Base-by-base conservation (phyloP, 2,329 filamentous ascomycete species). In the Paracoccidioides brasiliensis region DNA sequence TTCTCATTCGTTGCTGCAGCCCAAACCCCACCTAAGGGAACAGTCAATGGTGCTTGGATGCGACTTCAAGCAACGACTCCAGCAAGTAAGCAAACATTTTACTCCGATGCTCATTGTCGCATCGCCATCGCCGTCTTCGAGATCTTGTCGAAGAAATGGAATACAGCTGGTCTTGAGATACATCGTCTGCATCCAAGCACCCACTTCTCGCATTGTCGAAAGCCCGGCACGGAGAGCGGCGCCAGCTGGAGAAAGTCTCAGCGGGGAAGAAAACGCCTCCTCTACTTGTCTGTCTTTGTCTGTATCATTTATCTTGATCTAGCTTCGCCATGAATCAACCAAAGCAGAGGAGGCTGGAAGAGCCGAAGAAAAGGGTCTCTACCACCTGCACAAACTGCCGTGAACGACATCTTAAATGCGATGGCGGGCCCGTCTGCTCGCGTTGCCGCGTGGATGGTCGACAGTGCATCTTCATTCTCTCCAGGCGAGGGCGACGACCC, bases 371-470 rank as follows among this genome's bases (percentile, higher is more conserved):
- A 8, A 38, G 30, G 33, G 43, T 55, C 33, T 55, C 53, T 10
- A 55, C 37, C 44, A 56, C 55, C 1, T 56, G 55, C 32, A 56
- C 55, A n/a, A 56, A 56, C 35, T 56, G 55, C 32, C 55, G 55
- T 53, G 50, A 56, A 53, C 40, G 55, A 42, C 55, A 56, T 48
- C 30, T 56, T 22, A 56, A 56, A 48, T 56, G 55, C 42, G 55
- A 56, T 22, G 50, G 55, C 22, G 55, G 55, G 40, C 55, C 55
- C 15, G 40, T 54, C 22, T 56, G 55, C 43, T 56, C 55, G 33
- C 48, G 55, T 8, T 56, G 55, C 28, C 49, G 51, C 32, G n/a
- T 51, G 3, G 55, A 56, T 38, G 48, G 42, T 7, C 32, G 48
- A 9, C 41, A 33, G 7, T 56, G 55, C 37, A 38, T 56, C 6